These are phyloP conservation scores for Sisymbrium irio DNA, from an alignment of 345 rosid species.

Conservation along the genomic window DNA sequence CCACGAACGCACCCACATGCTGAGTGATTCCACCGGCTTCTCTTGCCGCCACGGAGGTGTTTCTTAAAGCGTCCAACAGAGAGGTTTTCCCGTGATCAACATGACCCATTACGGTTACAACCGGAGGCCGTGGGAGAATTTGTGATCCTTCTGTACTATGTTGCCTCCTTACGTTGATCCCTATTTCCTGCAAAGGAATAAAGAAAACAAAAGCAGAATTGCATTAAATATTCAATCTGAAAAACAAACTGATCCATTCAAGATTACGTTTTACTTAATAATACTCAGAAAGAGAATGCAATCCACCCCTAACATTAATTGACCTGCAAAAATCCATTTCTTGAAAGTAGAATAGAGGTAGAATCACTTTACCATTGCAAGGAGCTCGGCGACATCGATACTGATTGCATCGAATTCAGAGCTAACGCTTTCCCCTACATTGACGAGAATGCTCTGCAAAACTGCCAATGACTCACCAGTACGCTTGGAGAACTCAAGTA, in stretches of 20 bases:
- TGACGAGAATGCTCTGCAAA: constrained; percentile 65
- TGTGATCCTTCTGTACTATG: constrained; percentile 70
- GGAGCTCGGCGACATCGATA: constrained; percentile 78
- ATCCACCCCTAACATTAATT: background rate
- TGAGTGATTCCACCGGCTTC: constrained; percentile 99
- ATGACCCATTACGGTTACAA: constrained; percentile 95
- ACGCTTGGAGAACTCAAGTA: constrained; percentile 74
- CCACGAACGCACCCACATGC: constrained; percentile 91
- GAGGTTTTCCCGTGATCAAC: constrained; percentile 99
- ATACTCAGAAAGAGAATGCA: no score
- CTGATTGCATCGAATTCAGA: constrained; percentile 80
- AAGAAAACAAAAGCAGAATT: constrained; percentile 1
- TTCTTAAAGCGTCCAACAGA: constrained; percentile 78
- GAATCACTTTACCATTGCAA: constrained; percentile 63
- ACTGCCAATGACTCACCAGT: constrained; percentile 54
- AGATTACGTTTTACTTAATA: background rate
- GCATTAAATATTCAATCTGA: background rate
- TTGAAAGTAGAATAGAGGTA: background rate
- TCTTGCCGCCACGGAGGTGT: constrained; percentile 79
- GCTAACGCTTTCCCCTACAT: constrained; percentile 71
- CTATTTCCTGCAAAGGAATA: constrained; percentile 64
- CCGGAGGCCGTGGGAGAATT: constrained; percentile 67
- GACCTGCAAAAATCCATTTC: background rate
- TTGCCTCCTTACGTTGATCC: constrained; percentile 65
- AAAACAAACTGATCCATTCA: background rate